Evolutionary conservation across 148 eudicot species (phyloP).

Genomic region (Rhododendron griersonianum): DNA sequence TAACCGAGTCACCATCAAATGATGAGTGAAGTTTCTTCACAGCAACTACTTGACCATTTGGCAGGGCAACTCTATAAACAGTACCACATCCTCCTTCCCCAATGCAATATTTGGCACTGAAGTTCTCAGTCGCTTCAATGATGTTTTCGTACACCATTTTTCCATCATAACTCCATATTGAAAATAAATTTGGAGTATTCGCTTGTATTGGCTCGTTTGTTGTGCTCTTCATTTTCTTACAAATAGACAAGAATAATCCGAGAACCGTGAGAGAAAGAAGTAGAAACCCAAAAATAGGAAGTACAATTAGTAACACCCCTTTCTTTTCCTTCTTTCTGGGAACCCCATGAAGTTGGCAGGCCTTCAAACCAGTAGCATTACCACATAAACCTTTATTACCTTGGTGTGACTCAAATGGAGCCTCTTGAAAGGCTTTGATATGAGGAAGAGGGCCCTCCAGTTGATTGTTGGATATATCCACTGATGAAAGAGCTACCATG

Average conservation of each 20-base stretch:
- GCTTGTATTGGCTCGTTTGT: not conserved
- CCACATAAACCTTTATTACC: slow-evolving; percentile 24
- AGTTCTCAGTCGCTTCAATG: slow-evolving; percentile 19
- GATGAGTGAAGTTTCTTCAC: slow-evolving; percentile 19
- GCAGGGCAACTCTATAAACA: slow-evolving; percentile 10
- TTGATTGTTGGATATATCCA: not conserved
- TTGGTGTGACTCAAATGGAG: not conserved
- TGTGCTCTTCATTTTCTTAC: not conserved
- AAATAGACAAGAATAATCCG: too few species aligned
- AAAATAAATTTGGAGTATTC: not conserved
- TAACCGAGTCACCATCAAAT: not conserved
- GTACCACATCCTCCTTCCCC: slow-evolving; percentile 22
- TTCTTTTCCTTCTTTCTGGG: not conserved
- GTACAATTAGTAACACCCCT: not conserved
- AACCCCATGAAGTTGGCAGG: not conserved
- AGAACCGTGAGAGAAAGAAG: not conserved
- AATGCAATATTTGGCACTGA: slow-evolving; percentile 5
- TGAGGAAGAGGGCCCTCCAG: not conserved
- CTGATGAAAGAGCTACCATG: not conserved
- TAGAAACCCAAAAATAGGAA: not conserved
- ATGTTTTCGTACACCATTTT: slow-evolving; percentile 27
- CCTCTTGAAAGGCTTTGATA: slow-evolving; percentile 11
- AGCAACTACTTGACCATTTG: slow-evolving; percentile 12
- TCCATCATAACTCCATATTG: slow-evolving; percentile 25
- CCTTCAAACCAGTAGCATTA: slow-evolving; percentile 10